phyloP scores from a whole-genome alignment of 1,284 basidiomycete species.

The Cutaneotrichosporon dermatis region DNA sequence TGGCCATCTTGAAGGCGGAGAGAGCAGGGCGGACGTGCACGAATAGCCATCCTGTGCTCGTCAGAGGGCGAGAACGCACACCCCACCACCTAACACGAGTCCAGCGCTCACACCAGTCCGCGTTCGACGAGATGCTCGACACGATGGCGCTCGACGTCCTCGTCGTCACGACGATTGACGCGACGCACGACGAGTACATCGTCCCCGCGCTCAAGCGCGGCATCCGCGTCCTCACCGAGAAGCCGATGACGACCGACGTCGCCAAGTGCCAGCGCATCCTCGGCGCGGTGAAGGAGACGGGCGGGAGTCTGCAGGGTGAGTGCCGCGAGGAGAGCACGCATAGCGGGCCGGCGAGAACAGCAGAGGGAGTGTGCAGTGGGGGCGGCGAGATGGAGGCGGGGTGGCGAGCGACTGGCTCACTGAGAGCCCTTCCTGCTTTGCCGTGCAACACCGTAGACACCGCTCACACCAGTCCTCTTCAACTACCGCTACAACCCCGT shows the following conservation, averaged over 20 bases:
- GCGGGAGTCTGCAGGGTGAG: constrained; percentile 48
- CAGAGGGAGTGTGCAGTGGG: background rate
- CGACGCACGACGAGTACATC: constrained; percentile 55
- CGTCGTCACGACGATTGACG: constrained; percentile 57
- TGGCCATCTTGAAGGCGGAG: too few relatives aligned
- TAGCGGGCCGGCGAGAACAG: too few relatives aligned
- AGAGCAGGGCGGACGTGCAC: too few relatives aligned
- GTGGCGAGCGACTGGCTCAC: too few relatives aligned
- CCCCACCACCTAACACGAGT: too few relatives aligned
- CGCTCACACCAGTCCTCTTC: constrained; percentile 33
- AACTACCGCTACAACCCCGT: constrained; percentile 56
- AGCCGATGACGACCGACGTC: constrained; percentile 58
- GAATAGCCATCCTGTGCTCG: too few relatives aligned
- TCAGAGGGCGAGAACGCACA: too few relatives aligned
- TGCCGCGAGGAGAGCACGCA: too few relatives aligned
- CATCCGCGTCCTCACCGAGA: constrained; percentile 55
- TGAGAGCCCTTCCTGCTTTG: too few relatives aligned
- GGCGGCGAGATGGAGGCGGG: background rate
- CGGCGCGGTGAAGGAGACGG: constrained; percentile 50
- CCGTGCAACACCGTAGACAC: too few relatives aligned
- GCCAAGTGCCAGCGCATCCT: constrained; percentile 55
- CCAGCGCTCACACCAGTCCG: constrained; percentile 27
- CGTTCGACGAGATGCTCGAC: constrained; percentile 54
- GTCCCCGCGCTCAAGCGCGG: constrained; percentile 40
- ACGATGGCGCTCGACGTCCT: constrained; percentile 54